Base-by-base conservation (phyloP, 306 rosid species). In the Pyrus pyrifolia region DNA sequence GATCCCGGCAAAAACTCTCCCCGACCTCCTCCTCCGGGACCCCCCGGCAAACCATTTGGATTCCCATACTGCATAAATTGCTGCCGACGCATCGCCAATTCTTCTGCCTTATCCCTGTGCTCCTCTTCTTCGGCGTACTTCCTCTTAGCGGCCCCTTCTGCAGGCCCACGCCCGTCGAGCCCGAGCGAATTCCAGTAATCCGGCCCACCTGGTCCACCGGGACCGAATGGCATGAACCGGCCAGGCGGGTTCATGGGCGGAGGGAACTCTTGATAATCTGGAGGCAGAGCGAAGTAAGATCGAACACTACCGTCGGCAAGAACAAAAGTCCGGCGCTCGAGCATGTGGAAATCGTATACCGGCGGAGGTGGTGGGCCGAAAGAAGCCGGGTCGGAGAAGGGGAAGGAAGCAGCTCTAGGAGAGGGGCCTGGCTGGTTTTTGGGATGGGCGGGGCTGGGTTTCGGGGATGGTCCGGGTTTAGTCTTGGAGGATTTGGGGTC, bases 341-440 rank as follows among this genome's bases (percentile, higher is more conserved):
- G 93, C 97, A 92, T 92, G 91, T 96, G 99, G 81, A 96, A 96
- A 42, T 97, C 97, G 70, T 96, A 96, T 8, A 88, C 87, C 11
- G 97, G 98, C 4, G 92, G 93, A 22, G 99, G 99, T 0, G 91
- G 96, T 2, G 96, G 93, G 60, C 91, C 97, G 35, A 87, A 55
- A 1, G 82, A 67, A 12, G 92, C 52, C 13, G 89, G 91, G 61
- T 88, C 93, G 1, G 91, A 81, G 70, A 87, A 88, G 29, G 85
- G 92, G 33, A 84, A 76, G 7, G 51, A 18, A 10, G 75, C 52
- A 19, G 78, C 45, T 49, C 81, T 81, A 27, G 86, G 79, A 30
- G 88, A 83, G 45, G 76, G 88, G 45, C 31, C 68, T 19, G 61
- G 53, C 11, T 75, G 70, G n/a, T 79, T 81, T 19, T 80, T 55